Percentiles rank a stretch among this genome's conserved stretches.
phyloP scores from a whole-genome alignment of 257 asterid genomes.

The Eucommia ulmoides region DNA sequence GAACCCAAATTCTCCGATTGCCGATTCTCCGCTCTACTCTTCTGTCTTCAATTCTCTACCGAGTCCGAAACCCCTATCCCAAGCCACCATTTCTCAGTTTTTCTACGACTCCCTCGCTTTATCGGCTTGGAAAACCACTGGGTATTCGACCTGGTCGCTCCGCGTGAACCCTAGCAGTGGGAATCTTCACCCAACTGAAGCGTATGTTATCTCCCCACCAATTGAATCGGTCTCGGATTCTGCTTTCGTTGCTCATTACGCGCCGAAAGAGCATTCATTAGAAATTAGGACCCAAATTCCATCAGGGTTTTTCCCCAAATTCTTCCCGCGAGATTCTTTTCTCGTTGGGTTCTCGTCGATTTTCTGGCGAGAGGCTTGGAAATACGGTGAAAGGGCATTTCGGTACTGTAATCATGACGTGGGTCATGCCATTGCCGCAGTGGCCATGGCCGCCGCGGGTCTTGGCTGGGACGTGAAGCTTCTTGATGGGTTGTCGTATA shows the following conservation, averaged over 20 bases:
- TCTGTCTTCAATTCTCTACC: constrained; percentile 38
- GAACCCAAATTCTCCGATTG: constrained; percentile 5
- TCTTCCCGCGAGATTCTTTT: constrained; percentile 48
- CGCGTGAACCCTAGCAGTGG: constrained; percentile 99
- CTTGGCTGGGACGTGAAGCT: constrained; percentile 86
- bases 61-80: constrained; percentile 40
- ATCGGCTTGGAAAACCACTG: constrained; percentile 84
- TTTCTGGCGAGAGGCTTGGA: constrained; percentile 98
- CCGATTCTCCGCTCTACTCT: constrained; percentile 31
- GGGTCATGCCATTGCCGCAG: constrained; percentile 89
- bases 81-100: constrained; percentile 47
- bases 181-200: constrained; percentile 86
- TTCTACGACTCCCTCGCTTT: constrained; percentile 61
- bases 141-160: constrained; percentile 82
- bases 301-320: constrained; percentile 21
- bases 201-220: constrained; percentile 59
- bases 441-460: constrained; percentile 78
- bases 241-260: constrained; percentile 71
- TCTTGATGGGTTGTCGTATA: constrained; percentile 62
- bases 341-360: constrained; percentile 70
- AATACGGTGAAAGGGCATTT: constrained; percentile 93
- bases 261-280: constrained; percentile 82
- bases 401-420: constrained; percentile 98
- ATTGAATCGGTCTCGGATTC: constrained; percentile 34
- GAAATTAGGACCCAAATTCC: constrained; percentile 64